Evolutionary conservation across 2,329 filamentous ascomycete genomes (phyloP).

Genomic region (Parastagonospora avenae): DNA sequence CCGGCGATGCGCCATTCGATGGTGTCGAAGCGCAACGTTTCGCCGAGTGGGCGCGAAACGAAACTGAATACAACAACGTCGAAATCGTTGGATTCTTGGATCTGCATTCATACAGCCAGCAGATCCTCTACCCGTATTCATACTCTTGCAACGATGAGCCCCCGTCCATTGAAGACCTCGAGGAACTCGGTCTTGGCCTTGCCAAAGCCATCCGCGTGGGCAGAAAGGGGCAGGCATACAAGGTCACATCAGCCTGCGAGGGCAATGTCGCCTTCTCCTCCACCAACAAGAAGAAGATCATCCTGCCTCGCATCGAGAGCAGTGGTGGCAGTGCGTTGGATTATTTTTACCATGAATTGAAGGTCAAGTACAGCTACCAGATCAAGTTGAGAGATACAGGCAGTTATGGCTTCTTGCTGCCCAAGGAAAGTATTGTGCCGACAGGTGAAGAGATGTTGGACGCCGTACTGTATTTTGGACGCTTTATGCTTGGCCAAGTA

Average conservation of each 20-base stretch:
- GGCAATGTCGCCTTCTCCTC: constrained; percentile 63
- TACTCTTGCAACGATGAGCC: constrained; percentile 80
- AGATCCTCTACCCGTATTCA: constrained; percentile 90
- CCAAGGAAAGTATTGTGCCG: constrained; percentile 83
- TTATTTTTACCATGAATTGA: constrained; percentile 91
- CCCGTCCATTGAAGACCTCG: constrained; percentile 86
- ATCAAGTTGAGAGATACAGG: constrained; percentile 93
- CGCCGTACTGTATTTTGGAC: constrained; percentile 81
- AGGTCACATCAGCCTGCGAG: constrained; percentile 83
- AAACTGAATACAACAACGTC: constrained; percentile 72
- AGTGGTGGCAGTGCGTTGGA: constrained; percentile 87
- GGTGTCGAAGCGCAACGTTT: constrained; percentile 77
- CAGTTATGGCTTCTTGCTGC: constrained; percentile 90
- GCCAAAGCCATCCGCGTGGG: constrained; percentile 87
- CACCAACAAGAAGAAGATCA: constrained; percentile 33
- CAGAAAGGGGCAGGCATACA: constrained; percentile 69
- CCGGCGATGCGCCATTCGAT: constrained; percentile 82
- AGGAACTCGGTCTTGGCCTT: constrained; percentile 86
- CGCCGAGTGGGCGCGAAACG: constrained; percentile 80
- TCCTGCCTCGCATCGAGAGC: constrained; percentile 67
- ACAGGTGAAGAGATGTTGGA: constrained; percentile 87
- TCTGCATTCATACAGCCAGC: constrained; percentile 92
- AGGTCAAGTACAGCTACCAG: constrained; percentile 86
- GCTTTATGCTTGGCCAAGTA: constrained; percentile 67
- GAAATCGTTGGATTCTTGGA: constrained; percentile 86